Evolutionary conservation across 805 yeast species (phyloP), one percentile per base, ranked within the genome.

Genomic region (Candida broadrunensis): DNA sequence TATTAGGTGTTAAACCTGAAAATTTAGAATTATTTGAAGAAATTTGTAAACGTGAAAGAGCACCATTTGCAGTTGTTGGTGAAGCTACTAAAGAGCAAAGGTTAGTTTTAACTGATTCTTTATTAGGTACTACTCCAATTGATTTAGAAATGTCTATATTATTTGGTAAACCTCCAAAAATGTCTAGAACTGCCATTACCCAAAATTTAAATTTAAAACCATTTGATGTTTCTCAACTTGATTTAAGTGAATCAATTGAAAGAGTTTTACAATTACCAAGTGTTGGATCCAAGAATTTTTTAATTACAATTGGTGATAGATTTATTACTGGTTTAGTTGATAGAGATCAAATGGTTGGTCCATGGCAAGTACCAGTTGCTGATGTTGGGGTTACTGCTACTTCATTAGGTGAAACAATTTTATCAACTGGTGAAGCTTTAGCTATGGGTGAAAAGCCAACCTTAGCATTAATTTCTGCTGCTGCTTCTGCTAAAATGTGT

Each of bases 281-380:
- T 5, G 99, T 93, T 37, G 99, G 96, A 19, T 88, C 97, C 32
- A 93, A 93, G 70, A 83, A 85, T 38, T 93, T 93, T 73, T 73
- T 93, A 57, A 86, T 93, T 60, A 93, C 98, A n/a, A 93, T 93
- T 60, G 99, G 97, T 65, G 99, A 93, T 67, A 83, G 99, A 68
- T 77, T 95, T n/a, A 93, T 93, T 47, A 91, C 98, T 21, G 99
- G 99, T 41, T 77, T 93, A 52, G 84, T 93, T 46, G 98, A 95
- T 56, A 83, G 99, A 61, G 99, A 93, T 63, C 99, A 93, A 71
- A 83, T 90, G 83, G 98, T 93, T 45, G 99, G 99, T 30, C 98
- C 98, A 59, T 93, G 98, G 98, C 99, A 93, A 73, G 93, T 86
- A 8, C 99, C 99, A 36, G 98, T 93, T 24, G 93, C 98, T 14